phyloP scores from a whole-genome alignment of 1,139 yeast species.

The Pichia sp. region DNA sequence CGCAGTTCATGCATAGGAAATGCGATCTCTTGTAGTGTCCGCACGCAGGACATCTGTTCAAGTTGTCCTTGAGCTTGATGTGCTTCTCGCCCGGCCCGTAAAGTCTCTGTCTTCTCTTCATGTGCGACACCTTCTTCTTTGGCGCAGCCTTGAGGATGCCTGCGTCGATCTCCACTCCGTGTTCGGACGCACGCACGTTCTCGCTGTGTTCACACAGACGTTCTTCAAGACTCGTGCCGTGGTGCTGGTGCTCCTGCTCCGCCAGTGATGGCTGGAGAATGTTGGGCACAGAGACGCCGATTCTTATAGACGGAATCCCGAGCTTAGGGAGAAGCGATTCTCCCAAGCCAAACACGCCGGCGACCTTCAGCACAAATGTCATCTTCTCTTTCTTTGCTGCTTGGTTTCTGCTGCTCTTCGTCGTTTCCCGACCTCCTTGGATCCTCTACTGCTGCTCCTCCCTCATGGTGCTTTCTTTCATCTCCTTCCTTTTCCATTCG shows the following conservation, averaged over 20 bases:
- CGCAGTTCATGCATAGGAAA: constrained; percentile 90
- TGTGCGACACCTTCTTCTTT: constrained; percentile 85
- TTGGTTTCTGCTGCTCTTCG: too few relatives aligned
- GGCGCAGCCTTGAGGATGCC: constrained; percentile 86
- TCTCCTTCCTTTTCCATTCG: background rate
- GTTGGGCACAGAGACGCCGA: constrained; percentile 21
- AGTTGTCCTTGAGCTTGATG: constrained; percentile 64
- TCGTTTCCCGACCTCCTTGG: too few relatives aligned
- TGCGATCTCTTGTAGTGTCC: constrained; percentile 89
- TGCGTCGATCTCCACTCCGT: constrained; percentile 35
- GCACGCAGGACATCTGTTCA: constrained; percentile 92
- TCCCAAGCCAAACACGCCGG: constrained; percentile 15
- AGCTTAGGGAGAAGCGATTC: constrained; percentile 21
- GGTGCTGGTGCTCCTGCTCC: constrained; percentile 1
- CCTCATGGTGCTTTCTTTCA: background rate
- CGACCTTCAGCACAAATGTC: constrained; percentile 16
- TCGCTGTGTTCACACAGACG: constrained; percentile 21
- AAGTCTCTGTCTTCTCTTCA: constrained; percentile 76
- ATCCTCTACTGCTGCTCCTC: background rate
- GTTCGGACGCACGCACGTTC: background rate
- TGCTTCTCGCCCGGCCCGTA: constrained; percentile 83
- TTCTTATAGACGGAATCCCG: constrained; percentile 19
- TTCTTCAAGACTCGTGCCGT: constrained; percentile 14
- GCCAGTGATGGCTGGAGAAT: constrained; percentile 16
- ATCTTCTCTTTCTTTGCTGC: background rate